Conservation (phyloP, 495 filamentous ascomycete genomes). For the Massariosphaeria phaeospora region DNA sequence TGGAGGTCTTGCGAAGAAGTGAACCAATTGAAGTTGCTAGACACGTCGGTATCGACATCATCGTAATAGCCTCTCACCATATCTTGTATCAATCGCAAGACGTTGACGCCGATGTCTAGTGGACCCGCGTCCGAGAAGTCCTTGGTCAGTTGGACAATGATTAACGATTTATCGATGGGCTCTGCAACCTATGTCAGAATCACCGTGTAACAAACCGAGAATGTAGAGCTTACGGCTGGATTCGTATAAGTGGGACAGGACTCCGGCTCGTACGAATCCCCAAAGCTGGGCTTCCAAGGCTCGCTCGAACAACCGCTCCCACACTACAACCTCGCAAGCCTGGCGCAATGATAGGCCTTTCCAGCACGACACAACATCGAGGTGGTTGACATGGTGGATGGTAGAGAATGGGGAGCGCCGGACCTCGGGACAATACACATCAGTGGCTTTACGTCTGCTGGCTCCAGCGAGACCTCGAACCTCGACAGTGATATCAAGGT, state of each 20-base stretch:
- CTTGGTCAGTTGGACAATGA: neutral
- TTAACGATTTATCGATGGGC: neutral
- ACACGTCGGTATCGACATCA: no score
- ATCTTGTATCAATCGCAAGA: constrained; percentile 2
- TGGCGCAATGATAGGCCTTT: constrained; percentile 24
- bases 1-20: constrained; percentile 4
- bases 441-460: neutral
- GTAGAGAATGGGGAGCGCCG: constrained; percentile 1
- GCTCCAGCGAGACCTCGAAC: constrained; percentile 8
- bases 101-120: constrained; percentile 8
- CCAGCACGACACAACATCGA: constrained; percentile 32
- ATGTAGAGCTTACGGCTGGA: neutral
- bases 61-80: constrained; percentile 16
- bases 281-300: constrained; percentile 12
- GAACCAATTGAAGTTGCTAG: constrained; percentile 16
- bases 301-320: constrained; percentile 20
- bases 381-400: constrained; percentile 4
- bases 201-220: no score
- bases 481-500: neutral
- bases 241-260: neutral
- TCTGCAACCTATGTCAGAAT: neutral
- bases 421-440: constrained; percentile 25
- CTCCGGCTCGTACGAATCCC: neutral
- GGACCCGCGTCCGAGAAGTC: neutral
- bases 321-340: constrained; percentile 23